Conservation (phyloP, 1,139 yeast genomes). For the Saccharomycopsis phalli region DNA sequence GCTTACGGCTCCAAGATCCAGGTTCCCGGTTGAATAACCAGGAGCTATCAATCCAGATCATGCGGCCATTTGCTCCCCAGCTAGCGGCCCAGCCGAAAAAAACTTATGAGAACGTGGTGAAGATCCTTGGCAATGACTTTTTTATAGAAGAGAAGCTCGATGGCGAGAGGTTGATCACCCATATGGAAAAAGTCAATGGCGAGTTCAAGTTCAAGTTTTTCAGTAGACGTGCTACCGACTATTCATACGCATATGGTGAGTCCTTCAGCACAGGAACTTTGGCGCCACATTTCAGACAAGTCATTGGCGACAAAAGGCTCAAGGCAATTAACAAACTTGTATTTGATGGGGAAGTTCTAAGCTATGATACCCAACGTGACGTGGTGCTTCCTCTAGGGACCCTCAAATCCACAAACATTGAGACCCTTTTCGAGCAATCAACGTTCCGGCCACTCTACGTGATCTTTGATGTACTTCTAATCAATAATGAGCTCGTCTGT, state of each 20-base stretch:
- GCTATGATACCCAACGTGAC: constrained; percentile 60
- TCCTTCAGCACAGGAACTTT: constrained; percentile 45
- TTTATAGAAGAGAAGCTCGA: constrained; percentile 87
- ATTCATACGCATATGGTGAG: constrained; percentile 67
- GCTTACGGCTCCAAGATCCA: constrained; percentile 50
- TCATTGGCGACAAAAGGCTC: constrained; percentile 34
- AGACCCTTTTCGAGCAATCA: constrained; percentile 6
- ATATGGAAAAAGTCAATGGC: constrained; percentile 35
- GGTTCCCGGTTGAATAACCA: constrained; percentile 33
- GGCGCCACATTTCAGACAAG: constrained; percentile 43
- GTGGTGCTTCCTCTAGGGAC: constrained; percentile 72
- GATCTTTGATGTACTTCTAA: constrained; percentile 61
- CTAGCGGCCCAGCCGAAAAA: constrained; percentile 46
- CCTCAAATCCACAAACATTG: constrained; percentile 60
- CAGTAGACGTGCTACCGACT: constrained; percentile 66
- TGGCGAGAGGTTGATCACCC: constrained; percentile 82
- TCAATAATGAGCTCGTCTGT: constrained; percentile 58
- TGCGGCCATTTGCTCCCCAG: constrained; percentile 63
- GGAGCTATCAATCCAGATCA: constrained; percentile 40
- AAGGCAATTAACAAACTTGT: constrained; percentile 39
- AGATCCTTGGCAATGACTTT: constrained; percentile 40
- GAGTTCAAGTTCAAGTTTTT: constrained; percentile 43
- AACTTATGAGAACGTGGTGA: constrained; percentile 31
- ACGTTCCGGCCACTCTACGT: constrained; percentile 47
- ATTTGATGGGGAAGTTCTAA: constrained; percentile 91